phyloP scores from a whole-genome alignment of 1,284 basidiomycete species.

The Cerrena zonata region DNA sequence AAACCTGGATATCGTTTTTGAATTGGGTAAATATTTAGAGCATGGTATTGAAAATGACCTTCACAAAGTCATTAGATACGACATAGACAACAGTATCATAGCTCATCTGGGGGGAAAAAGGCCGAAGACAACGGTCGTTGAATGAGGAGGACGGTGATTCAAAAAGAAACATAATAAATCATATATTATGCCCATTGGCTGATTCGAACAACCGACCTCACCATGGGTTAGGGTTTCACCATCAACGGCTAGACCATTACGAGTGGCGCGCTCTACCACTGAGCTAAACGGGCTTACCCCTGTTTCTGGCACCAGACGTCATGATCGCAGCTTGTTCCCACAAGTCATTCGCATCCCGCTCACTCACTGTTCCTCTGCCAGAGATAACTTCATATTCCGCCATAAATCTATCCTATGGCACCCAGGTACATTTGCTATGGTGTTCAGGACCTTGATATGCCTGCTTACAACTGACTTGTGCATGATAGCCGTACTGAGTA shows the following conservation, averaged over 20 bases:
- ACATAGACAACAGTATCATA: slow-evolving; percentile 34
- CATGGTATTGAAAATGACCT: slow-evolving; percentile 31
- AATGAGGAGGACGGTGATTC: neutral
- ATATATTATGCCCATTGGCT: too few species aligned
- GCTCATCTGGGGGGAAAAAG: neutral
- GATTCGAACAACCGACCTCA: too few species aligned
- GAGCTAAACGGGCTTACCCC: neutral
- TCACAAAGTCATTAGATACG: slow-evolving; percentile 52
- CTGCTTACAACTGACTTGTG: neutral
- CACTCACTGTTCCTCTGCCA: too few species aligned
- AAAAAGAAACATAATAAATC: neutral
- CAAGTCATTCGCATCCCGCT: too few species aligned
- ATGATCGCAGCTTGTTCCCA: neutral
- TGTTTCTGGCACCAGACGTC: neutral
- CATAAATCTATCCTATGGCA: neutral
- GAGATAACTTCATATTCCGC: too few species aligned
- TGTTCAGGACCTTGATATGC: neutral
- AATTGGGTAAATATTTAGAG: neutral
- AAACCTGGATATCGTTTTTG: slow-evolving; percentile 37
- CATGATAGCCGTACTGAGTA: slow-evolving; percentile 20
- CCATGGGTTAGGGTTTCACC: too few species aligned
- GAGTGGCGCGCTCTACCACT: neutral
- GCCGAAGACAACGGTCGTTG: neutral
- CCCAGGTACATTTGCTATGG: too few species aligned
- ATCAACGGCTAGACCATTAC: neutral